Evolutionary conservation across 768 basidiomycete species (phyloP).

Genomic region (Boletales sp.): DNA sequence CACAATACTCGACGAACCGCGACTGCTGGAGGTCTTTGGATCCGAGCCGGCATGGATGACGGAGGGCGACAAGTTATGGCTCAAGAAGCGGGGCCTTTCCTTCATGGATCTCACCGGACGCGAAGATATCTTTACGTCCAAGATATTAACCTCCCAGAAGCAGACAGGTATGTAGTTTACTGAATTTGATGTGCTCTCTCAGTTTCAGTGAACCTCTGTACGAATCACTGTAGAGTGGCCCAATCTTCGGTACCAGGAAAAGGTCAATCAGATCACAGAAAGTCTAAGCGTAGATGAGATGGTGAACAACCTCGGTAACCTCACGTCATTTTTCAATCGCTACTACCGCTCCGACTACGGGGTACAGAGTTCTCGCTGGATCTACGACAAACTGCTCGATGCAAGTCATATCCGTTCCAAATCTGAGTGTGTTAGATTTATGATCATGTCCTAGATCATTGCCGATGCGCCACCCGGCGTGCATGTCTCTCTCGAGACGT

Average conservation of each 20-base stretch:
- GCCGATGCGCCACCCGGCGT: conserved; percentile 11
- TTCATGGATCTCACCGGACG: conserved; percentile 14
- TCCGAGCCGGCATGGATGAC: conserved; percentile 13
- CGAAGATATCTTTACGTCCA: not conserved
- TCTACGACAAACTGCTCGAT: conserved; percentile 23
- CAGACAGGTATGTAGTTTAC: not conserved
- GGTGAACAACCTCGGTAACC: conserved; percentile 30
- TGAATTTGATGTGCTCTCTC: conserved; percentile 9
- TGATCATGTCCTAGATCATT: conserved; percentile 4
- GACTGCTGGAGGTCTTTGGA: conserved; percentile 14
- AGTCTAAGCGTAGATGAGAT: conserved; percentile 26
- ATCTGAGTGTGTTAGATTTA: not conserved
- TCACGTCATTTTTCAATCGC: conserved; percentile 39
- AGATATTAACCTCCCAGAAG: not conserved
- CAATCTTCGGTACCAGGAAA: conserved; percentile 13
- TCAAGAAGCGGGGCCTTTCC: conserved; percentile 6
- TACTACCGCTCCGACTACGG: conserved; percentile 31
- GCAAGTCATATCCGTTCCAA: not conserved
- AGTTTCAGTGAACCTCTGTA: not conserved
- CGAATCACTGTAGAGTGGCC: conserved; percentile 15
- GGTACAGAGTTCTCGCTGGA: conserved; percentile 38
- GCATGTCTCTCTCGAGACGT: conserved; percentile 17
- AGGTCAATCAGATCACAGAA: conserved; percentile 2
- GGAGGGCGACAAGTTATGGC: conserved; percentile 14
- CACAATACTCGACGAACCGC: conserved; percentile 15